Evolutionary conservation across 768 basidiomycete genomes (phyloP).

Genomic region (Phlebiopsis gigantea): DNA sequence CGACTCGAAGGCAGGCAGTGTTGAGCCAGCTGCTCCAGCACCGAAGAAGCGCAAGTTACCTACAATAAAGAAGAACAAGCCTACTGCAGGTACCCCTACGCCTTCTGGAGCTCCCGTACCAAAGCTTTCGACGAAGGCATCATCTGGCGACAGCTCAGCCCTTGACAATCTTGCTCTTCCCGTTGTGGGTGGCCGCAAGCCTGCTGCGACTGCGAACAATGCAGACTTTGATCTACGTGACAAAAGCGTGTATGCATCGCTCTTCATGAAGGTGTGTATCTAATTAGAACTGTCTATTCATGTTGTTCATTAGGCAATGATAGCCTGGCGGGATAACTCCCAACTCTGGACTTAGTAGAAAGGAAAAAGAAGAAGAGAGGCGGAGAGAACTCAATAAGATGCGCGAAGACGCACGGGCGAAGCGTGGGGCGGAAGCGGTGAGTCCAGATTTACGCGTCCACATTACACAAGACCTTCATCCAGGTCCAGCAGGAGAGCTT

Average conservation of each 20-base stretch:
- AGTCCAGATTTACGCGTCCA: constrained; percentile 14
- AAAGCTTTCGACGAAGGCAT: constrained; percentile 12
- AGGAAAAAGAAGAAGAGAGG: constrained; percentile 68
- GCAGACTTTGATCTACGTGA: constrained; percentile 63
- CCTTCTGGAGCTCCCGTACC: constrained; percentile 11
- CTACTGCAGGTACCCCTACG: constrained; percentile 18
- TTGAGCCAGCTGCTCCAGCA: constrained; percentile 14
- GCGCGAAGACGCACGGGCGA: constrained; percentile 64
- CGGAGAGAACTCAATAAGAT: constrained; percentile 61
- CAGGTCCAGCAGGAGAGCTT: constrained; percentile 19
- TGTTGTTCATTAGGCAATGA: neutral
- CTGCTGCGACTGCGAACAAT: constrained; percentile 17
- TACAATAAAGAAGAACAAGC: constrained; percentile 64
- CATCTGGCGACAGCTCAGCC: neutral
- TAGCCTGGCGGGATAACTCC: constrained; percentile 22
- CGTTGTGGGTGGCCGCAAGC: constrained; percentile 20
- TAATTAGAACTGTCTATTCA: neutral
- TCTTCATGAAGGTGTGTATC: constrained; percentile 37
- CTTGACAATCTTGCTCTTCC: constrained; percentile 1
- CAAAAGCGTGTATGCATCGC: constrained; percentile 52
- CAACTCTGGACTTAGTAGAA: constrained; percentile 32
- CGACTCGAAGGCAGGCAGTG: constrained; percentile 21
- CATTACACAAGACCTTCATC: neutral
- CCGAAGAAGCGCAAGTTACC: constrained; percentile 65
- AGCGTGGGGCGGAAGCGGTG: constrained; percentile 51